Evolutionary conservation across 345 rosid genomes (phyloP), one percentile per base, ranked within the genome.

Genomic region (Kandelia obovata): DNA sequence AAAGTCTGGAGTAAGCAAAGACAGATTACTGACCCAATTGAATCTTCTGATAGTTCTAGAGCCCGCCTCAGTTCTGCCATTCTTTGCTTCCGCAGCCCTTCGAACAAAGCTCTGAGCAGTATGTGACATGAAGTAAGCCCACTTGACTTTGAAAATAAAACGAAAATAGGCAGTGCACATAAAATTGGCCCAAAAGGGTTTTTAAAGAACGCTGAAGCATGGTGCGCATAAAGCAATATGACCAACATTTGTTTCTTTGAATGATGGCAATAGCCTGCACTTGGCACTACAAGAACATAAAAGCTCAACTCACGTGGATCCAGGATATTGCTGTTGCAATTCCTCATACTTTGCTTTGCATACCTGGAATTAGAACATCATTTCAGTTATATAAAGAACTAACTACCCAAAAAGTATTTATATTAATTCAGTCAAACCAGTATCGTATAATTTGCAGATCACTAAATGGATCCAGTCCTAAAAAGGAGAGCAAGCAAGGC

Each of bases 311-410:
- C 77, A 93, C 98, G 72, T 65, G 94, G 84, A 78, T 71, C 94
- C 94, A 15, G 87, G 74, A 76, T 74, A 89, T 66, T 85, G 88
- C 64, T 70, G 75, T 49, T 72, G 87, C 80, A 89, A 71, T 65
- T 88, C 96, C 73, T 87, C 89, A 71, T 89, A 93, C 86, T 85
- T 89, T 20, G 92, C 91, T 64, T 84, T 84, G 61, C 98, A 93
- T 20, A 83, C 78, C 98, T 93, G 87, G 70, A 77, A 70, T 53
- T 43, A 15, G 4, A 43, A 43, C 19, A 43, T 43, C 49, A 43
- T 43, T 13, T 43, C 49, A 43, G 17, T 39, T 39, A 39, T 43
- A 43, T 3, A 13, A 5, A 43, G 49, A 43, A 43, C 16, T 3
- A 43, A 43, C 49, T 43, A 11, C 17, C 47, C 3, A 13, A 43